Base-by-base conservation (phyloP, 2,329 filamentous ascomycete species). In the Alternaria angustiovoidea region DNA sequence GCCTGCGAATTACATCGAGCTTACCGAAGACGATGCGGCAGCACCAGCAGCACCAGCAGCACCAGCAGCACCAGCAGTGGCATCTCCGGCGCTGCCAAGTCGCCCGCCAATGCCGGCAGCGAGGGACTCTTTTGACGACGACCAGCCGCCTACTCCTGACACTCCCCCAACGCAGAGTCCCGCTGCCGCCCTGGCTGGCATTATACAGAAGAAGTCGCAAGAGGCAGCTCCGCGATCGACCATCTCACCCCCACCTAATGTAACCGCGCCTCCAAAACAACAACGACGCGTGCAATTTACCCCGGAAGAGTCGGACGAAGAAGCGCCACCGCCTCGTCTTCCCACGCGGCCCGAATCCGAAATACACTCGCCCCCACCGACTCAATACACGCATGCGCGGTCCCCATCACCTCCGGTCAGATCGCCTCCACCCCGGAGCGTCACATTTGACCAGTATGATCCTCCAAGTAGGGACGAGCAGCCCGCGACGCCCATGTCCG, bases 1-100 rank as follows among this genome's bases (percentile, higher is more conserved):
- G 54, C 95, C 95, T 4, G 88, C 94, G 61, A 99, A 98, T 79
- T 99, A 99, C 77, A 97, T 98, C 67, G 93, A 98, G 68, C 80
- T 92, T 52, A 79, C 83, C 47, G 84, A 85, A 41, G 77, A 77
- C 28, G 74, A 83, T 20, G 81, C 83, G 48, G 72, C 63, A 30
- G 60, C 79, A 49, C 36, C 62, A 30, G 57, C 62, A 30, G 60
- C 18, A 18, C 18, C 18, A 18, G 18, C 18, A 18, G 18, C 79
- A 49, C 36, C 62, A 30, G 57, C 62, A 11, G 57, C 64, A 22
- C 38, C 63, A 7, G 51, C 67, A 18, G 34, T 43, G 16, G 82
- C 87, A 20, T 85, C 86, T 38, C 80, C 81, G 26, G 65, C 78
- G 12, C 76, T 82, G 68, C 81, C 81, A 36, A 54, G 74, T 22